Evolutionary conservation across 2,329 filamentous ascomycete species (phyloP).

Genomic region (Trichoderma aggressivum): DNA sequence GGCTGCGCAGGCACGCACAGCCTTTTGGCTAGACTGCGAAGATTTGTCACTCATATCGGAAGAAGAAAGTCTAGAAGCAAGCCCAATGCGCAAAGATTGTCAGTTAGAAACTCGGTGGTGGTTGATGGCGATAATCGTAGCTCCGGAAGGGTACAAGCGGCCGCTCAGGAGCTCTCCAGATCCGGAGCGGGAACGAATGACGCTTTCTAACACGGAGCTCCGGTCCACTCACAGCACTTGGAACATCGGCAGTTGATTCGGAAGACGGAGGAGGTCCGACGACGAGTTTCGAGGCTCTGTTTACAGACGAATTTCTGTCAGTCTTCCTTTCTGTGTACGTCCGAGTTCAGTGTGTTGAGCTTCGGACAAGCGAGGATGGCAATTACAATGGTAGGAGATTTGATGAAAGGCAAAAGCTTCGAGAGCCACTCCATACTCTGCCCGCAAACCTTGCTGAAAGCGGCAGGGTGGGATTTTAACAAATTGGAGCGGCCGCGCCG

Average conservation of each 20-base stretch:
- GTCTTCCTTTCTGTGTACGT: background rate
- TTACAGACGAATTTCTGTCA: background rate
- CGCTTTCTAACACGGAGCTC: background rate
- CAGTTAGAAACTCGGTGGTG: background rate
- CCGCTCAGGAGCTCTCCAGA: constrained; percentile 4
- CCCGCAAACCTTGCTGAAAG: background rate
- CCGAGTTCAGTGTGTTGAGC: background rate
- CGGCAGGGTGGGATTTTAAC: background rate
- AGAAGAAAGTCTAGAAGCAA: background rate
- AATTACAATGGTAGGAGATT: background rate
- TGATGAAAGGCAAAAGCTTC: background rate
- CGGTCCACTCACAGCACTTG: constrained; percentile 15
- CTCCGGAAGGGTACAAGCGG: constrained; percentile 6
- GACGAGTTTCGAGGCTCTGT: background rate
- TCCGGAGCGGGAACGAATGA: constrained; percentile 3
- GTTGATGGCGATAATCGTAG: background rate
- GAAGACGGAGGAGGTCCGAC: background rate
- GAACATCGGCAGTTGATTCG: background rate
- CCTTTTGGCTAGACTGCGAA: background rate
- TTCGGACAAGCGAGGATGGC: background rate
- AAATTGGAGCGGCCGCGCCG: constrained; percentile 12
- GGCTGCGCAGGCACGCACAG: constrained; percentile 18
- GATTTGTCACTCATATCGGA: background rate
- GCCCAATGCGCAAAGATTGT: background rate
- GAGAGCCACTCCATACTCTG: background rate